Percentiles rank a stretch among this genome's conserved stretches.
phyloP scores from a whole-genome alignment of 2,329 filamentous ascomycete genomes.

The Arthrobotrys iridis region DNA sequence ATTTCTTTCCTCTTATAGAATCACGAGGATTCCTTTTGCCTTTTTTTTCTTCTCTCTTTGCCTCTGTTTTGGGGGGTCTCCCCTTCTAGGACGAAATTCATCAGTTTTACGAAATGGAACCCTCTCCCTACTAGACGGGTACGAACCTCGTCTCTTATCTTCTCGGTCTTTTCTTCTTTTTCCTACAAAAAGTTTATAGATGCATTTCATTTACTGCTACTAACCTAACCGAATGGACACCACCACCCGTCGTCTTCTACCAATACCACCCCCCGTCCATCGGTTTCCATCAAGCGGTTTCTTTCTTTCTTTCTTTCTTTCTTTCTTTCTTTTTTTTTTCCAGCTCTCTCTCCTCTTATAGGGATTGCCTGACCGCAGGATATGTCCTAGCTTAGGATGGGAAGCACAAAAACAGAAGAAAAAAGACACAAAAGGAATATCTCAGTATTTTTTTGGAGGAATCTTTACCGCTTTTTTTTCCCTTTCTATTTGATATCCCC shows the following conservation, averaged over 20 bases:
- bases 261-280: neutral
- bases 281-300: neutral
- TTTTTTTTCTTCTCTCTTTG: neutral
- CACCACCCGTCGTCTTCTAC: neutral
- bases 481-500: neutral
- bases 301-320: neutral
- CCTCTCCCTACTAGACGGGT: conserved; percentile 13
- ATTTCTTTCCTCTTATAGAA: neutral
- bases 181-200: conserved; percentile 38
- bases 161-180: neutral
- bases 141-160: conserved; percentile 6
- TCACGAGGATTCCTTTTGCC: neutral
- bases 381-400: neutral
- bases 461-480: neutral
- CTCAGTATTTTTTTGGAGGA: too few species aligned
- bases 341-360: neutral
- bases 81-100: neutral
- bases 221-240: neutral
- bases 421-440: neutral
- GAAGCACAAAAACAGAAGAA: neutral
- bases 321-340: neutral
- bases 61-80: neutral
- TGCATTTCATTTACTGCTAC: conserved; percentile 11
- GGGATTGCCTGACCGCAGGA: neutral
- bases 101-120: conserved; percentile 10